Evolutionary conservation across 345 rosid species (phyloP).

Genomic region (Salix udensis): DNA sequence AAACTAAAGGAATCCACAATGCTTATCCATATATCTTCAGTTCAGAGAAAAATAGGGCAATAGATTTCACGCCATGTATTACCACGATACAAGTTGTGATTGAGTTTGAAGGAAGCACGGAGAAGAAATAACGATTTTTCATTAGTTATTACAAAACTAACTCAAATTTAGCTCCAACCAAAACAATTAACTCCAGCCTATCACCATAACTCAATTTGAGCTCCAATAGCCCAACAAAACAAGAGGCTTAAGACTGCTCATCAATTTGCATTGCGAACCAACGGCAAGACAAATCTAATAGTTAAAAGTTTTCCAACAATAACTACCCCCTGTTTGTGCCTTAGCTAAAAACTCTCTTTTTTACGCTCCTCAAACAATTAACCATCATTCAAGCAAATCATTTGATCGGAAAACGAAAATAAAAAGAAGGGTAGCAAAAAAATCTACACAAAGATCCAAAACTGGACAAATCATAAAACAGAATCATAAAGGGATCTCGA

Average conservation of each 20-base stretch:
- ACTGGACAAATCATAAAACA: neutral
- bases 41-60: neutral
- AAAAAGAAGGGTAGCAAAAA: neutral
- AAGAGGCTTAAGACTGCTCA: neutral
- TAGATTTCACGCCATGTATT: neutral
- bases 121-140: neutral
- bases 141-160: neutral
- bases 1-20: neutral
- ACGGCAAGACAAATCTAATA: neutral
- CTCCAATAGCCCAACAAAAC: neutral
- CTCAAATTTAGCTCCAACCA: neutral
- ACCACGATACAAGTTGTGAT: neutral
- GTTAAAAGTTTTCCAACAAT: neutral
- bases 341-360: neutral
- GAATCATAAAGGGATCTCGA: neutral
- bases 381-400: neutral
- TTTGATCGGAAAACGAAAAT: neutral
- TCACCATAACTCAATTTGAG: neutral
- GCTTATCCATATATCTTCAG: neutral
- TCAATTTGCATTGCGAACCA: neutral
- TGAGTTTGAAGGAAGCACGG: neutral
- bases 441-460: neutral
- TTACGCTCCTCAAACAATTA: neutral
- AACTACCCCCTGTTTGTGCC: neutral
- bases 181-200: neutral